phyloP scores from a whole-genome alignment of 768 basidiomycete genomes.

The Pisolithus tinctorius region DNA sequence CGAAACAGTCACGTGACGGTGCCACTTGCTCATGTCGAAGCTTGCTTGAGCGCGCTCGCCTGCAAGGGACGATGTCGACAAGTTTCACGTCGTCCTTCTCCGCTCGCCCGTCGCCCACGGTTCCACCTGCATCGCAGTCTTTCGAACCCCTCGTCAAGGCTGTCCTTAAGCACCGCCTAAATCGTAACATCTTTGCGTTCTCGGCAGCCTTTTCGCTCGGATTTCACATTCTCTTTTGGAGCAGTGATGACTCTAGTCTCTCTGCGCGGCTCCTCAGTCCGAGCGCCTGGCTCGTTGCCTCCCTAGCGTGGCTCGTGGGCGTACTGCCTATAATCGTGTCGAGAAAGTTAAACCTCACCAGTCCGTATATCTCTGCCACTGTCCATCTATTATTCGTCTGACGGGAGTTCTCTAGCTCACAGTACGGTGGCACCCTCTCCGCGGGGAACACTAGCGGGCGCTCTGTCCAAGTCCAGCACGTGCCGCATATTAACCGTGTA shows the following conservation, averaged over 20 bases:
- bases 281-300: slow-evolving; percentile 35
- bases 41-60: no score
- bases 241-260: slow-evolving; percentile 11
- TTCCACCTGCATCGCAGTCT: slow-evolving; percentile 50
- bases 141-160: slow-evolving; percentile 65
- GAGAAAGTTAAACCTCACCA: slow-evolving; percentile 52
- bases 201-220: slow-evolving; percentile 44
- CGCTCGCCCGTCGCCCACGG: slow-evolving; percentile 43
- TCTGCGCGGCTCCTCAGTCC: slow-evolving; percentile 37
- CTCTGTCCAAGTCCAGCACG: slow-evolving; percentile 42
- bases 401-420: slow-evolving; percentile 28
- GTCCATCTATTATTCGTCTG: not conserved
- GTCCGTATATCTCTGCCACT: slow-evolving; percentile 32
- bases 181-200: slow-evolving; percentile 45
- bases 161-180: slow-evolving; percentile 54
- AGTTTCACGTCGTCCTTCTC: slow-evolving; percentile 18
- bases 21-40: no score
- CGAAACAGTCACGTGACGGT: no score
- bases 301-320: slow-evolving; percentile 41
- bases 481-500: slow-evolving; percentile 41
- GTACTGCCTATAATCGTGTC: slow-evolving; percentile 53
- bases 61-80: not conserved
- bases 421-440: slow-evolving; percentile 48
- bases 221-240: slow-evolving; percentile 29
- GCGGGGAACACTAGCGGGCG: slow-evolving; percentile 37